A percentile compares a stretch with the other conserved stretches of the same genome.
These are phyloP conservation scores for Quercus glauca DNA, from an alignment of 306 rosid species.

Conservation along the genomic window DNA sequence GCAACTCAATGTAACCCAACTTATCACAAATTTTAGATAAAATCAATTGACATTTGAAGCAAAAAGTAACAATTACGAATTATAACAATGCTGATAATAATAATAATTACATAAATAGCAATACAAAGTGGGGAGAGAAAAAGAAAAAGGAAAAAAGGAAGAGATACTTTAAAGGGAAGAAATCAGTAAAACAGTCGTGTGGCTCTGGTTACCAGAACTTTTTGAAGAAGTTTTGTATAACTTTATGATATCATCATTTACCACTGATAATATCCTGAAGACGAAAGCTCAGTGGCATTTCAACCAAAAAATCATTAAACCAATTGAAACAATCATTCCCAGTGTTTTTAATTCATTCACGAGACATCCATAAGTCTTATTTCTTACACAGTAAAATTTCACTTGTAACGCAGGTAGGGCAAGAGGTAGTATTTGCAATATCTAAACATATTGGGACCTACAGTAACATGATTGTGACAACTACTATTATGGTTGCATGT, in stretches of 20 bases:
- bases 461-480: neutral
- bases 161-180: neutral
- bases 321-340: too few relatives aligned
- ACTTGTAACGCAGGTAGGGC: neutral
- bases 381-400: neutral
- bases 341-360: too few relatives aligned
- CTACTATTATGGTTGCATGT: too few relatives aligned
- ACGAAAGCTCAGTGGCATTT: neutral
- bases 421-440: neutral
- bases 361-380: neutral
- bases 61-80: neutral
- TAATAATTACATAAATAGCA: neutral
- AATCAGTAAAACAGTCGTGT: neutral
- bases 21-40: constrained; percentile 5
- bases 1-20: constrained; percentile 10
- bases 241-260: neutral
- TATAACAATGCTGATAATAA: neutral
- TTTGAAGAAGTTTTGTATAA: neutral
- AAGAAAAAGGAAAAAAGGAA: neutral
- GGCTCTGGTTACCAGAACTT: neutral
- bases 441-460: neutral
- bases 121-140: neutral
- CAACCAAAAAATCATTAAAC: too few relatives aligned
- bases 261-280: neutral
- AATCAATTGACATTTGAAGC: constrained; percentile 11